These are phyloP conservation scores for Vitis hybrid DNA, from an alignment of 177 flowering plant genomes.

Conservation along the genomic window DNA sequence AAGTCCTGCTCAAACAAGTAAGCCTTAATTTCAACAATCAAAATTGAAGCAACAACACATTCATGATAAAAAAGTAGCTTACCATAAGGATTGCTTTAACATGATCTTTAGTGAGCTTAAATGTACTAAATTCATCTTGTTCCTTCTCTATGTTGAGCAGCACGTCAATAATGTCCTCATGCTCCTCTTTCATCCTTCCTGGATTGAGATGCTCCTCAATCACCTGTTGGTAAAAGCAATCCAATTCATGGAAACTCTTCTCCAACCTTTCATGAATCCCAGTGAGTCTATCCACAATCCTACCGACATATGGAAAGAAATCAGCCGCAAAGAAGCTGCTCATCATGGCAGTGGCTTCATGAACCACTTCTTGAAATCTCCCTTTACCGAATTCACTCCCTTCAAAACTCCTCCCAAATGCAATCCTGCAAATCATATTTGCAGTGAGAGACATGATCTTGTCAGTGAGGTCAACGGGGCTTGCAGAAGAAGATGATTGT, in stretches of 20 bases:
- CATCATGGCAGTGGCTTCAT: conserved; percentile 9
- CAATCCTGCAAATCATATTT: conserved; percentile 16
- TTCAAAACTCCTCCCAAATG: conserved; percentile 24
- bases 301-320: conserved; percentile 20
- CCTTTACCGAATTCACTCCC: conserved; percentile 14
- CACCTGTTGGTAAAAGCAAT: conserved; percentile 20
- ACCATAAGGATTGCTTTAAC: conserved; percentile 11
- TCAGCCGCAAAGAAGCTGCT: conserved; percentile 24
- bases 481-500: conserved; percentile 4
- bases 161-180: conserved; percentile 17
- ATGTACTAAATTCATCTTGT: not conserved
- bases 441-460: conserved; percentile 5
- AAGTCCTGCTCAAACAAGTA: conserved; percentile 13
- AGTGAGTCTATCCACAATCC: conserved; percentile 27
- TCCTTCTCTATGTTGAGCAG: conserved; percentile 11
- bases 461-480: conserved; percentile 19
- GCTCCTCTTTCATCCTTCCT: not conserved
- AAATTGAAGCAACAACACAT: not conserved
- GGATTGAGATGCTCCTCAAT: conserved; percentile 26
- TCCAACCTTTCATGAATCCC: conserved; percentile 21
- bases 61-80: not conserved
- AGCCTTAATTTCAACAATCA: too few species aligned
- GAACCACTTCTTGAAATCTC: conserved; percentile 17
- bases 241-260: conserved; percentile 18
- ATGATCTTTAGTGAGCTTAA: conserved; percentile 8